Base-by-base conservation (phyloP, 495 filamentous ascomycete genomes). In the Podospora tetraspora region DNA sequence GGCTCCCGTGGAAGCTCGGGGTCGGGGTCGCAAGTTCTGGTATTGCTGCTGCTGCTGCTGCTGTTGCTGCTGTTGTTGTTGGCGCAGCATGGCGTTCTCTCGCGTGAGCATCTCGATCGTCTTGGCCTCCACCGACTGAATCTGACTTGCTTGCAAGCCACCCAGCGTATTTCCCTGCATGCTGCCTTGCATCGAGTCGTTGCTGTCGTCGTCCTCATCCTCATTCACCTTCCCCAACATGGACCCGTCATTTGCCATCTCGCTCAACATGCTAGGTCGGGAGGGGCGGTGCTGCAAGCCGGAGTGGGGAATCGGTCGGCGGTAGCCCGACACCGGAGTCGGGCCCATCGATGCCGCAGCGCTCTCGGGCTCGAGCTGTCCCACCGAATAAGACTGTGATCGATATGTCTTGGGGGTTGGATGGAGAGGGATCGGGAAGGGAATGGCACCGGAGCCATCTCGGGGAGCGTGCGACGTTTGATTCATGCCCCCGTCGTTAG, bases 311-410 rank as follows among this genome's bases (percentile, higher is more conserved):
- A 83, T 73, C 16, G 79, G 81, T 37, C 91, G 85, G 8, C 89
- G 84, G 64, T 71, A 86, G 69, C 76, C 79, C 63, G 81, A 82
- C 73, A 76, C 75, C 59, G 79, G 79, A 52, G 73, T 80, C 25
- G 77, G 72, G 71, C 71, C 81, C 75, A 74, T 74, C 21, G 82
- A 76, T 56, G 82, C 70, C 69, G 84, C 79, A 64, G 80, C 80
- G 19, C 85, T 67, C 79, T 96, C 92, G 8, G 89, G 85, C 25
- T 97, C 93, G 69, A 92, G 78, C 76, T 99, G 95, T 25, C 95
- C 95, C 29, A 97, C 94, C 2, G 94, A 97, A 76, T 97, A 98
- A 6, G 95, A 99, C 79, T 96, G 92, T 16, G 95, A 99, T 32
- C 95, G 90, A 73, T 96, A 96, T 2, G 91, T 94, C 74, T 97